Evolutionary conservation across 164 flowering plant genomes (phyloP), one percentile per base, ranked within the genome.

Genomic region (Echeveria elegans): DNA sequence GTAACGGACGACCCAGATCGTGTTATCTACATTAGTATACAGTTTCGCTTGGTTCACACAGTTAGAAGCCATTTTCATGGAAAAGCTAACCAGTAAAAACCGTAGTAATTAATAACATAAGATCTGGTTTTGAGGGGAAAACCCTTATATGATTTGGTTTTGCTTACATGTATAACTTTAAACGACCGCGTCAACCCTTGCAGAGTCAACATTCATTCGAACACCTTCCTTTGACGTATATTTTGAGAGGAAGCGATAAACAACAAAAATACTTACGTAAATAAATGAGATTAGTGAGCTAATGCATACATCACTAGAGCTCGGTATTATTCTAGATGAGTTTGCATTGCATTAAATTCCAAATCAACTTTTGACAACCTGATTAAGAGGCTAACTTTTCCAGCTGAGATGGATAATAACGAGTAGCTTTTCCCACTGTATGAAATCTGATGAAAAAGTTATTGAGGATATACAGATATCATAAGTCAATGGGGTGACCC

Each of bases 241-340:
- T 41, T 41, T 47, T 34, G 37, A 47, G n/a, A 23, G 6, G 1
- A 47, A 6, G 21, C 21, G 53, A 47, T 23, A 24, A 53, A 24
- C 60, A 53, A 53, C 60, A 53, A 53, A 53, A 53, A 21, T 21
- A 53, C 12, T 15, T 23, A 53, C 60, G 60, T 26, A 26, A 23
- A 10, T 26, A 53, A 8, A 24, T 1, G 29, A 24, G 11, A 53
- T 24, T 53, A 53, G 60, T 53, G 60, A 53, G 29, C 60, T 53
- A 23, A 53, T 53, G 60, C 60, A 53, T 53, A 53, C 60, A 53
- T 53, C 60, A 53, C 3, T 50, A 53, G 60, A 53, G 60, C 31
- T 24, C 26, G 60, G 60, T 26, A 53, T 53, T 26, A 53, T 53
- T 53, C 60, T 53, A 53, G 60, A 53, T 23, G 60, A 24, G 14